Conservation (phyloP, 257 asterid species). For the Plantago elongata region DNA sequence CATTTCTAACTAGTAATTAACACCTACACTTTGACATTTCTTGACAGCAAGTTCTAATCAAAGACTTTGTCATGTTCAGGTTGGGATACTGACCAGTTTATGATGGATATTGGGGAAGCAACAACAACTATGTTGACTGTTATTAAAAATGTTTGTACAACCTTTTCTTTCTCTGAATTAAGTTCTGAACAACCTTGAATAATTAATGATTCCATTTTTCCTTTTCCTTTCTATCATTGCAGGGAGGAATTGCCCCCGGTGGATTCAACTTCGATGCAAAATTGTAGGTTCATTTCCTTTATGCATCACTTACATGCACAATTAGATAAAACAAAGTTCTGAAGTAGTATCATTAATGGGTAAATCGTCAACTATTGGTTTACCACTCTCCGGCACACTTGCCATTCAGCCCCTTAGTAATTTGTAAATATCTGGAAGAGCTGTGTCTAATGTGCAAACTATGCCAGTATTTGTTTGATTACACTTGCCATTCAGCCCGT, state of each 20-base stretch:
- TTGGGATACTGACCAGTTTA: slow-evolving; percentile 98
- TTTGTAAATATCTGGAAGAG: no score
- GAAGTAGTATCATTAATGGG: no score
- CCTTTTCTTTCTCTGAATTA: background rate
- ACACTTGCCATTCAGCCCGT: no score
- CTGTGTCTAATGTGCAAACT: no score
- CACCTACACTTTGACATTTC: background rate
- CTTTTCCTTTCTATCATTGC: slow-evolving; percentile 17
- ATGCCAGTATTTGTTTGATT: no score
- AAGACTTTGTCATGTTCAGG: slow-evolving; percentile 37
- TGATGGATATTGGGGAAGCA: slow-evolving; percentile 95
- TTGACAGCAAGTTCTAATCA: slow-evolving; percentile 3
- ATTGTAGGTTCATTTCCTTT: slow-evolving; percentile 42
- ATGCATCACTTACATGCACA: background rate
- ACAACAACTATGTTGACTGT: slow-evolving; percentile 82
- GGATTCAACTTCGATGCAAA: slow-evolving; percentile 98
- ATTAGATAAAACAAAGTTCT: no score
- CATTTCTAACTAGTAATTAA: background rate
- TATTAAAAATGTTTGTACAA: slow-evolving; percentile 57
- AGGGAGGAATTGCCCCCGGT: slow-evolving; percentile 98
- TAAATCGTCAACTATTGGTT: no score
- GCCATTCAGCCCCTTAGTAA: no score
- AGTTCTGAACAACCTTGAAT: background rate
- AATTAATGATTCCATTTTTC: background rate
- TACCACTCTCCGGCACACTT: no score